Percentiles rank a stretch among this genome's conserved stretches.
Conservation (phyloP, 1,284 basidiomycete genomes). For the Athelia psychrophila region DNA sequence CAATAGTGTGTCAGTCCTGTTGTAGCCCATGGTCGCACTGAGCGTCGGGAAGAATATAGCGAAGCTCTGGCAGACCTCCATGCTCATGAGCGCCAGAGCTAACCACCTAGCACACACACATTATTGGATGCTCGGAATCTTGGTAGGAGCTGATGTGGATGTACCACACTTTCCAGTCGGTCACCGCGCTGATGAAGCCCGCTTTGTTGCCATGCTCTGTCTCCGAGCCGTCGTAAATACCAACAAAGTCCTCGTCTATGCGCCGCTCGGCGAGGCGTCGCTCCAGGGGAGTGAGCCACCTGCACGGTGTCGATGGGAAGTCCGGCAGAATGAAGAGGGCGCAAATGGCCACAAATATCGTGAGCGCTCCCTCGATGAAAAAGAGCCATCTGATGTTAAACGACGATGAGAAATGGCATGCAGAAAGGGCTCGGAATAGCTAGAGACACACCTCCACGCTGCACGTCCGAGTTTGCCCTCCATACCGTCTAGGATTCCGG, state of each 20-base stretch:
- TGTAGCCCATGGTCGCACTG: slow-evolving; percentile 67
- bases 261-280: slow-evolving; percentile 64
- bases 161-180: slow-evolving; percentile 70
- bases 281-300: slow-evolving; percentile 63
- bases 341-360: slow-evolving; percentile 57
- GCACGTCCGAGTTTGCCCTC: slow-evolving; percentile 66
- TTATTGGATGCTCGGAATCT: too few relatives aligned
- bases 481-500: slow-evolving; percentile 69
- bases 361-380: slow-evolving; percentile 70
- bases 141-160: too few relatives aligned
- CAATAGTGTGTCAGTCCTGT: slow-evolving; percentile 60
- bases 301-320: slow-evolving; percentile 57
- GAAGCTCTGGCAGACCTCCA: slow-evolving; percentile 62
- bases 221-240: slow-evolving; percentile 42
- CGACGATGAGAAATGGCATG: too few relatives aligned
- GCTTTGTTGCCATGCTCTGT: slow-evolving; percentile 22
- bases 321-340: slow-evolving; percentile 76
- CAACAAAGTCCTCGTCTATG: slow-evolving; percentile 66
- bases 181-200: slow-evolving; percentile 57
- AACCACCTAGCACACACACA: slow-evolving; percentile 28
- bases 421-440: neutral
- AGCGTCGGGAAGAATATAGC: slow-evolving; percentile 71
- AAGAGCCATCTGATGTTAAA: slow-evolving; percentile 71
- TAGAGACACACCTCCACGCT: slow-evolving; percentile 61
- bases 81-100: slow-evolving; percentile 43